Conservation (phyloP, 495 filamentous ascomycete genomes). For the Thermothielavioides terrestris region DNA sequence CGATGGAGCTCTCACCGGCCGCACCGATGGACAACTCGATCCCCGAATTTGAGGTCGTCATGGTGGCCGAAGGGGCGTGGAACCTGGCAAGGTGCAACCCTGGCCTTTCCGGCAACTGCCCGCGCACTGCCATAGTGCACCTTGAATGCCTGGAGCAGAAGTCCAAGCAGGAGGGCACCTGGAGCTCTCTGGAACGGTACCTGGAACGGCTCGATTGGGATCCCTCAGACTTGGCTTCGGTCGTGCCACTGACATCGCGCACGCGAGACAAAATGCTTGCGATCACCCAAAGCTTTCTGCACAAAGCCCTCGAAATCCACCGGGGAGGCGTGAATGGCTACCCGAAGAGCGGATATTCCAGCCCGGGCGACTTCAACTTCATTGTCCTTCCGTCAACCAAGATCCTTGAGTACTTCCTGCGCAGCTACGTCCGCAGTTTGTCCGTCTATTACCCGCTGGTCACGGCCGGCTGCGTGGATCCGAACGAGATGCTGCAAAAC, state of each 20-base stretch:
- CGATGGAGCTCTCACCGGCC: slow-evolving; percentile 22
- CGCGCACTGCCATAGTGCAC: slow-evolving; percentile 48
- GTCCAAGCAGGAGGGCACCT: slow-evolving; percentile 45
- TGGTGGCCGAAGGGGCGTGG: slow-evolving; percentile 49
- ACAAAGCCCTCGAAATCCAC: slow-evolving; percentile 55
- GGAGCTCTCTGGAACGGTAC: slow-evolving; percentile 35
- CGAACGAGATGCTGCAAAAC: slow-evolving; percentile 51
- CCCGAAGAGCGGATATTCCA: slow-evolving; percentile 29
- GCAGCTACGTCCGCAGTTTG: slow-evolving; percentile 49
- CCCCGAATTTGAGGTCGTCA: slow-evolving; percentile 43
- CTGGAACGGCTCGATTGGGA: slow-evolving; percentile 29
- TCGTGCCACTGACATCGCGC: slow-evolving; percentile 39
- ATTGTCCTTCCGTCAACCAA: slow-evolving; percentile 50
- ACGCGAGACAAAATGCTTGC: slow-evolving; percentile 56
- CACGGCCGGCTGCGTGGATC: slow-evolving; percentile 43
- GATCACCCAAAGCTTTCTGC: slow-evolving; percentile 54
- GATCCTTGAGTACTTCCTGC: slow-evolving; percentile 53
- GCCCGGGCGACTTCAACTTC: slow-evolving; percentile 41
- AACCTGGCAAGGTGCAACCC: slow-evolving; percentile 50
- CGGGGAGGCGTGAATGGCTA: slow-evolving; percentile 30
- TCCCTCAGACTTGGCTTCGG: slow-evolving; percentile 34
- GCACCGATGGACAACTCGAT: slow-evolving; percentile 22
- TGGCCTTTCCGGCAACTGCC: slow-evolving; percentile 43
- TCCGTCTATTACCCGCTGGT: slow-evolving; percentile 51
- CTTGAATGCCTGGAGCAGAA: slow-evolving; percentile 50